These are phyloP conservation scores for Sanguinoderma infundibulare DNA, from an alignment of 1,284 basidiomycete genomes.

Conservation along the genomic window DNA sequence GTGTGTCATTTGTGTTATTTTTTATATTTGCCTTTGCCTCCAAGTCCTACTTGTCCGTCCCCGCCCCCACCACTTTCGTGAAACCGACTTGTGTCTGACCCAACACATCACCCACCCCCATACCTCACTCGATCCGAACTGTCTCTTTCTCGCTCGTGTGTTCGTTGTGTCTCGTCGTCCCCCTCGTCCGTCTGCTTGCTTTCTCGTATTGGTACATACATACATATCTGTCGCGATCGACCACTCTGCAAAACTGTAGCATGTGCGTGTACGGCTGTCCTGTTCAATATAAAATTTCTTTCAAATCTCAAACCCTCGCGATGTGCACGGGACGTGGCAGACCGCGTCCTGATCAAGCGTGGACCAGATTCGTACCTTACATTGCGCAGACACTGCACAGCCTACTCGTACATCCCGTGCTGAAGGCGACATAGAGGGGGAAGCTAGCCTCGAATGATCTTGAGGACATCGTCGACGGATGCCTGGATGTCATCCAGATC, in stretches of 20 bases:
- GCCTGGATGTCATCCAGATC: constrained; percentile 36
- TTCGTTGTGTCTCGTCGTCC: constrained; percentile 16
- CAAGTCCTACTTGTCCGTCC: not conserved
- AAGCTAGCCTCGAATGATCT: constrained; percentile 1
- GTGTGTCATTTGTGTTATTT: constrained; percentile 23
- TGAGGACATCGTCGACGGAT: constrained; percentile 10
- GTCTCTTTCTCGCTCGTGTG: not conserved
- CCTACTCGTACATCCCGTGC: not conserved
- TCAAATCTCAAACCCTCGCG: constrained; percentile 24
- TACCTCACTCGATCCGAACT: not conserved
- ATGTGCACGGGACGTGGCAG: too few species aligned
- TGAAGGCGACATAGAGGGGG: too few species aligned
- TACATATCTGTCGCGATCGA: constrained; percentile 34
- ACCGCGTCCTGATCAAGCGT: not conserved
- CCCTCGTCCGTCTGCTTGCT: constrained; percentile 32
- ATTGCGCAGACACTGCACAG: too few species aligned
- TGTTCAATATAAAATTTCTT: constrained; percentile 37
- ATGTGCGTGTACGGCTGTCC: constrained; percentile 43
- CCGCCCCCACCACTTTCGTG: not conserved
- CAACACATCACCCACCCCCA: not conserved
- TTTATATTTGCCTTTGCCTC: constrained; percentile 14
- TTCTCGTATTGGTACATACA: constrained; percentile 32
- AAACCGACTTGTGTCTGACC: not conserved
- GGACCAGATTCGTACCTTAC: not conserved
- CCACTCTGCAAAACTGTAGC: constrained; percentile 42